Conservation (phyloP, 371 early-diverging fungal genomes). For the Apophysomyces sp. region DNA sequence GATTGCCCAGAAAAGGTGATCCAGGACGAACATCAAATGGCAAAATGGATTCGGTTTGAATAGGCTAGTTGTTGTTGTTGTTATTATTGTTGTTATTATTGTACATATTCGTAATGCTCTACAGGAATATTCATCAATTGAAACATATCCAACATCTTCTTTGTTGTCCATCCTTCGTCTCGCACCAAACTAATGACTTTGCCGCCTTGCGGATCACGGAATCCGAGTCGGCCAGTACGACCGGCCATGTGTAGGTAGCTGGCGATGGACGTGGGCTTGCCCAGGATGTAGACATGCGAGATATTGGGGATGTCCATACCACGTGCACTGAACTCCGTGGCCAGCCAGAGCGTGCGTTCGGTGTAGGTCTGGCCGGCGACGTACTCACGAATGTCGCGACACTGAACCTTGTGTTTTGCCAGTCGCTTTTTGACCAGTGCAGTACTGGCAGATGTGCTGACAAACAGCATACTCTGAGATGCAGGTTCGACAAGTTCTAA, state of each 20-base stretch:
- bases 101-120: slow-evolving; percentile 29
- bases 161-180: slow-evolving; percentile 42
- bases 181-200: slow-evolving; percentile 58
- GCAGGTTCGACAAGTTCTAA: slow-evolving; percentile 52
- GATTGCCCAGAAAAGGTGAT: slow-evolving; percentile 8
- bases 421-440: slow-evolving; percentile 26
- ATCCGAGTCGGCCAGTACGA: slow-evolving; percentile 70
- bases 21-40: not conserved
- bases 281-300: slow-evolving; percentile 84
- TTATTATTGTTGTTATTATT: slow-evolving; percentile 17
- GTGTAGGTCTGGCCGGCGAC: not conserved
- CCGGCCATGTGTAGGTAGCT: slow-evolving; percentile 88
- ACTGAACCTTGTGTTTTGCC: slow-evolving; percentile 18
- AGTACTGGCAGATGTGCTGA: slow-evolving; percentile 28
- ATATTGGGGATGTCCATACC: slow-evolving; percentile 88
- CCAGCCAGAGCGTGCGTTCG: slow-evolving; percentile 46
- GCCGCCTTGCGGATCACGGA: slow-evolving; percentile 30
- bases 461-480: slow-evolving; percentile 62
- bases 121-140: slow-evolving; percentile 33
- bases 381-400: slow-evolving; percentile 29
- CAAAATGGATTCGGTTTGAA: no score
- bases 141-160: slow-evolving; percentile 37
- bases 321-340: slow-evolving; percentile 79
- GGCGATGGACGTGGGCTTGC: slow-evolving; percentile 58
- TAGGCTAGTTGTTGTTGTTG: not conserved